These are phyloP conservation scores for Linnemannia elongata DNA, from an alignment of 192 early-diverging fungal genomes.

Conservation along the genomic window DNA sequence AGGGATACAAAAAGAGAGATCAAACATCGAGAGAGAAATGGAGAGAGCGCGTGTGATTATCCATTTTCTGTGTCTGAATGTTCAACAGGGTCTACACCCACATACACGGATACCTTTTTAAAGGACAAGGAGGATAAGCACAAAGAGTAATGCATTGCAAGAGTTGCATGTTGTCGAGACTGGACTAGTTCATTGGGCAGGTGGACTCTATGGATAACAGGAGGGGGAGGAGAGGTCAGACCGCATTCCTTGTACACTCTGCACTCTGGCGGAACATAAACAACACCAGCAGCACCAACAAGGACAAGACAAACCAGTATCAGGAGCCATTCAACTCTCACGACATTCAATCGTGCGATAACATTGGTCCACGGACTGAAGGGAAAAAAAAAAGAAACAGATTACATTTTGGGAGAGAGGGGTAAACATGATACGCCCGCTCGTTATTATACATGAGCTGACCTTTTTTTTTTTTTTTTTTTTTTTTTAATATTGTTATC, in stretches of 20 bases:
- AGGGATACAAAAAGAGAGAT: not conserved
- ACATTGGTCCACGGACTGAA: constrained; percentile 1
- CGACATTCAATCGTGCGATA: not conserved
- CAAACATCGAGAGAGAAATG: not conserved
- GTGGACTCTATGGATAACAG: not conserved
- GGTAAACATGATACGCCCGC: not conserved
- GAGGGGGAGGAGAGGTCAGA: not conserved
- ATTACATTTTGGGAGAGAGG: not conserved
- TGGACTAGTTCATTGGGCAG: not conserved
- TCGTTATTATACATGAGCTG: not conserved
- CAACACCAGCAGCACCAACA: not conserved
- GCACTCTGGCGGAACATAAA: not conserved
- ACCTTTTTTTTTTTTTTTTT: constrained; percentile 3
- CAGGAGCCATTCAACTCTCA: not conserved
- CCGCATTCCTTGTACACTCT: not conserved
- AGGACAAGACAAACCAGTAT: not conserved
- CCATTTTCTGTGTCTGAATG: not conserved
- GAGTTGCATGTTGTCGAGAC: not conserved
- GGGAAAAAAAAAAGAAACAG: not conserved
- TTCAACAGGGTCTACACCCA: not conserved
- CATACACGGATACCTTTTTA: not conserved
- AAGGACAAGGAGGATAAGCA: not conserved
- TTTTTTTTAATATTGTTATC: not conserved
- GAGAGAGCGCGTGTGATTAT: not conserved
- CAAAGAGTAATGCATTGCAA: not conserved